Conservation (phyloP, 139 green algal genomes). For the Microglena sp. region DNA sequence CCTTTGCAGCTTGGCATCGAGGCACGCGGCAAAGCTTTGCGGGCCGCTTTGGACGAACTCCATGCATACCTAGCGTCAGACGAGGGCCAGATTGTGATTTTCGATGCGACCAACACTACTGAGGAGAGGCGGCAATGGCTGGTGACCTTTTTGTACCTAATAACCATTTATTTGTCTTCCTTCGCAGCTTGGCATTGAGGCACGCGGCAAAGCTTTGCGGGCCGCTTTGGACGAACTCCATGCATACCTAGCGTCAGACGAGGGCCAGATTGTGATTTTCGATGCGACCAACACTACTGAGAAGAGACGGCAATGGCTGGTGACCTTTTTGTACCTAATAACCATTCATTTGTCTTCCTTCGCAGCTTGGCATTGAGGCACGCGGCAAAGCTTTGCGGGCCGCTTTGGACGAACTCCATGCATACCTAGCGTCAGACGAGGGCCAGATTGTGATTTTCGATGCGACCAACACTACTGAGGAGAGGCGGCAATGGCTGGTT, state of each 20-base stretch:
- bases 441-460: conserved; percentile 87
- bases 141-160: no score
- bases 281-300: conserved; percentile 93
- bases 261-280: conserved; percentile 84
- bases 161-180: not conserved
- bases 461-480: conserved; percentile 87
- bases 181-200: conserved; percentile 52
- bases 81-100: conserved; percentile 78
- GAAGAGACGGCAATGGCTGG: conserved; percentile 55
- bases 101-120: conserved; percentile 95
- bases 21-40: conserved; percentile 57
- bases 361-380: conserved; percentile 54
- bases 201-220: conserved; percentile 57
- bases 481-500: conserved; percentile 60
- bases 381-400: conserved; percentile 59
- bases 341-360: not conserved
- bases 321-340: no score
- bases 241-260: conserved; percentile 50
- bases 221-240: conserved; percentile 85
- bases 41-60: conserved; percentile 82
- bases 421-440: no score
- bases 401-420: conserved; percentile 64
- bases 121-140: conserved; percentile 56
- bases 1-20: conserved; percentile 49
- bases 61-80: conserved; percentile 58